These are phyloP conservation scores for Akanthomyces uredinophilus DNA, from an alignment of 2,329 filamentous ascomycete genomes.

Conservation along the genomic window DNA sequence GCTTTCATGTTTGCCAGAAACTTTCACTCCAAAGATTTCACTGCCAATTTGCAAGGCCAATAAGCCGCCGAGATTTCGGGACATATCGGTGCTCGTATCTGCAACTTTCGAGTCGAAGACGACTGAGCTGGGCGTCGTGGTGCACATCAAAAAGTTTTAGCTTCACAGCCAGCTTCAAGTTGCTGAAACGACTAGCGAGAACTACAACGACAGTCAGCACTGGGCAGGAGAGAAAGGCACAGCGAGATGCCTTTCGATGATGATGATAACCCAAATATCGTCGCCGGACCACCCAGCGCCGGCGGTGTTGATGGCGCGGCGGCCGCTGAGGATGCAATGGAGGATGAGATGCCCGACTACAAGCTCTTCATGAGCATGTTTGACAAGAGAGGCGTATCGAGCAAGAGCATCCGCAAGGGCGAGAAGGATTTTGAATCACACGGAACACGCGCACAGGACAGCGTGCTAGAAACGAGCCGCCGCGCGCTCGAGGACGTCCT, in stretches of 20 bases:
- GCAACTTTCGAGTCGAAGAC: not conserved
- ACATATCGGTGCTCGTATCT: not conserved
- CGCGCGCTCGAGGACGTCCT: conserved; percentile 86
- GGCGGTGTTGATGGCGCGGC: conserved; percentile 24
- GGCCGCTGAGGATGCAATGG: conserved; percentile 53
- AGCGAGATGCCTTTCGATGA: conserved; percentile 38
- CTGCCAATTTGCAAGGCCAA: not conserved
- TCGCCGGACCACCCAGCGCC: conserved; percentile 17
- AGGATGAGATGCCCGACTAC: conserved; percentile 84
- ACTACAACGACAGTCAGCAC: not conserved
- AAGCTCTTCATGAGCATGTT: conserved; percentile 59
- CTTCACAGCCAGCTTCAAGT: not conserved
- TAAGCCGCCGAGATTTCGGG: too few relatives aligned
- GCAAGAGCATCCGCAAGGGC: conserved; percentile 76
- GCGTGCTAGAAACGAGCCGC: conserved; percentile 73
- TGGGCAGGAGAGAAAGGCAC: not conserved
- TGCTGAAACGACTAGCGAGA: not conserved
- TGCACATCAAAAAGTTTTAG: not conserved
- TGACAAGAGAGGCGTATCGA: conserved; percentile 44
- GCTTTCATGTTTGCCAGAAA: not conserved
- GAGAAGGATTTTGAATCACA: conserved; percentile 98
- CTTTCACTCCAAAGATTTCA: not conserved
- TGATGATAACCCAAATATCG: conserved; percentile 34
- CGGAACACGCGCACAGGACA: conserved; percentile 75
- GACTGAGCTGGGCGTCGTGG: not conserved